phyloP scores from a whole-genome alignment of 176 grass and related monocot species.

The Triticum timopheevii region DNA sequence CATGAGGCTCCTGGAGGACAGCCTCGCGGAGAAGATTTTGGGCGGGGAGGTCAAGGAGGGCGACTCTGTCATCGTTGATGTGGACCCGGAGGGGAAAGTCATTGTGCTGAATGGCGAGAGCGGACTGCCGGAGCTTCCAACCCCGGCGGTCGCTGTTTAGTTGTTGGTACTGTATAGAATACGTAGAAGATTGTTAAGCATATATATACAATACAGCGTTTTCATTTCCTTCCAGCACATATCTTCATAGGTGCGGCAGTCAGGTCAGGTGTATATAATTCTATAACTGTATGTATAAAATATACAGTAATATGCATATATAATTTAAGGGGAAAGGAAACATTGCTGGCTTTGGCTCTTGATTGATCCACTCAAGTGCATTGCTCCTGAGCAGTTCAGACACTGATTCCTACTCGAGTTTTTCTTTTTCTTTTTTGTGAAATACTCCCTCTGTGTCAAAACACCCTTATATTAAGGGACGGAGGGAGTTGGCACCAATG shows the following conservation, averaged over 20 bases:
- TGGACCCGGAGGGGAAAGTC: slow-evolving; percentile 71
- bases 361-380: no score
- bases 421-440: no score
- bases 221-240: not conserved
- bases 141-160: slow-evolving; percentile 45
- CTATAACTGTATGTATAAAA: not conserved
- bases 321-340: not conserved
- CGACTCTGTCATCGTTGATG: slow-evolving; percentile 74
- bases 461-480: no score
- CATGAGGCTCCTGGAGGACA: slow-evolving; percentile 88
- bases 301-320: not conserved
- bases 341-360: no score
- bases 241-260: not conserved
- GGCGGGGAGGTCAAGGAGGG: slow-evolving; percentile 69
- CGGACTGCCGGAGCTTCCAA: slow-evolving; percentile 49
- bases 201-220: not conserved
- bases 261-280: not conserved
- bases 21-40: slow-evolving; percentile 76
- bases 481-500: no score
- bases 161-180: not conserved
- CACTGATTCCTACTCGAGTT: no score
- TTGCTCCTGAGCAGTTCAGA: no score
- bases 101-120: slow-evolving; percentile 62
- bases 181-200: not conserved
- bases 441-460: no score